These are phyloP conservation scores for Gossypium sturtianum DNA, from an alignment of 345 rosid species.

Conservation along the genomic window DNA sequence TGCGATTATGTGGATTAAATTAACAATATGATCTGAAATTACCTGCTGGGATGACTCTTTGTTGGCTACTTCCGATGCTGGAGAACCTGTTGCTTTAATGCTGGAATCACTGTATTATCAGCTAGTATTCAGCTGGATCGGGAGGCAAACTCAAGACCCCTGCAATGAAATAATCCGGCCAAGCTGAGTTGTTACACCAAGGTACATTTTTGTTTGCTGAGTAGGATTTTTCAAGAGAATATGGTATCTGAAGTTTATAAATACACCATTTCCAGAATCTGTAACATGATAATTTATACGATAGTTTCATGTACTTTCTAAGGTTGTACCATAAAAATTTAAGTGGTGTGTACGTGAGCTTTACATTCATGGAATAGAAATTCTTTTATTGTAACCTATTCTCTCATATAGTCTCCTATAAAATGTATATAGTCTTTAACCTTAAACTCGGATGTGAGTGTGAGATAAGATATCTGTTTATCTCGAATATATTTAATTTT, in stretches of 20 bases:
- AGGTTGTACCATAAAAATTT: neutral
- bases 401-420: neutral
- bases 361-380: neutral
- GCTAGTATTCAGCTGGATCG: neutral
- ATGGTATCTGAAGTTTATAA: neutral
- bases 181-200: neutral
- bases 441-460: too few species aligned
- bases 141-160: neutral
- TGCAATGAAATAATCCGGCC: neutral
- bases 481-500: neutral
- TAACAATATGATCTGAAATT: neutral
- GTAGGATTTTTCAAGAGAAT: neutral
- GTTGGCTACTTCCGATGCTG: neutral
- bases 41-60: neutral
- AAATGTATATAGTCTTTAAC: neutral
- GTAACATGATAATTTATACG: neutral
- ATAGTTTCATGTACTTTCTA: neutral
- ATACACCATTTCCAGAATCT: neutral
- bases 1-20: neutral
- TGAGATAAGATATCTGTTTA: neutral
- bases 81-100: neutral
- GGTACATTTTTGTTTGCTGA: neutral
- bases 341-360: neutral
- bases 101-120: neutral
- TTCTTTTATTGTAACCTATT: neutral